These are phyloP conservation scores for Solanum lycopersicoides DNA, from an alignment of 257 asterid species.

Conservation along the genomic window DNA sequence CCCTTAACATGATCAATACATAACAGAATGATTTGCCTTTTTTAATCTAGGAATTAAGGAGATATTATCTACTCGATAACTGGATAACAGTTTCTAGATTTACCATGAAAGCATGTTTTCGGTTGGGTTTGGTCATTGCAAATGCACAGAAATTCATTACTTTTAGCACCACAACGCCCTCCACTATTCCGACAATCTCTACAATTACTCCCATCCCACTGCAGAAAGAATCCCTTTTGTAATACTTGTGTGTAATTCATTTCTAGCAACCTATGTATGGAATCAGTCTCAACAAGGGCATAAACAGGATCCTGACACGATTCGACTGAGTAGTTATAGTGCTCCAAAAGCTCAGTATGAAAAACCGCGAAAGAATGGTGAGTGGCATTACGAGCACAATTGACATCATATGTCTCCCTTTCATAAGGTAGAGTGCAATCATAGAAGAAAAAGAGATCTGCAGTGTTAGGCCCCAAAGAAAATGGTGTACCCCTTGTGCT, in stretches of 20 bases:
- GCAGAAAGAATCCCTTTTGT: slow-evolving; percentile 16
- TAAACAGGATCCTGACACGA: slow-evolving; percentile 31
- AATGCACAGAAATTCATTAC: background rate
- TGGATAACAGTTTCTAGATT: background rate
- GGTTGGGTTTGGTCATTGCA: background rate
- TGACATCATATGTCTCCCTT: slow-evolving; percentile 22
- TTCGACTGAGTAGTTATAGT: slow-evolving; percentile 25
- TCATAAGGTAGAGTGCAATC: slow-evolving; percentile 30
- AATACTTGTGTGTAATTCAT: slow-evolving; percentile 30
- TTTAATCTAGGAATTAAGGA: background rate
- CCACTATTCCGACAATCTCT: slow-evolving; percentile 19
- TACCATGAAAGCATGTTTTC: background rate
- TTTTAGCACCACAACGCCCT: slow-evolving; percentile 7
- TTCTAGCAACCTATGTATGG: background rate
- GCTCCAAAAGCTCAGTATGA: slow-evolving; percentile 24
- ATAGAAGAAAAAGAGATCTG: slow-evolving; percentile 32
- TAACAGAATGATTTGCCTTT: background rate
- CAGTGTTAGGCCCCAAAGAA: slow-evolving; percentile 34
- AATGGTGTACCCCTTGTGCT: slow-evolving; percentile 24
- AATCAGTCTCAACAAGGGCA: slow-evolving; percentile 7
- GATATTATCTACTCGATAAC: background rate
- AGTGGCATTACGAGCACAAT: slow-evolving; percentile 33
- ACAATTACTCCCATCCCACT: slow-evolving; percentile 18
- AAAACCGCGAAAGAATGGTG: slow-evolving; percentile 45
- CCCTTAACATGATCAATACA: background rate